Base-by-base conservation (phyloP, 2,329 filamentous ascomycete species). In the Tolypocladium ophioglossoides region DNA sequence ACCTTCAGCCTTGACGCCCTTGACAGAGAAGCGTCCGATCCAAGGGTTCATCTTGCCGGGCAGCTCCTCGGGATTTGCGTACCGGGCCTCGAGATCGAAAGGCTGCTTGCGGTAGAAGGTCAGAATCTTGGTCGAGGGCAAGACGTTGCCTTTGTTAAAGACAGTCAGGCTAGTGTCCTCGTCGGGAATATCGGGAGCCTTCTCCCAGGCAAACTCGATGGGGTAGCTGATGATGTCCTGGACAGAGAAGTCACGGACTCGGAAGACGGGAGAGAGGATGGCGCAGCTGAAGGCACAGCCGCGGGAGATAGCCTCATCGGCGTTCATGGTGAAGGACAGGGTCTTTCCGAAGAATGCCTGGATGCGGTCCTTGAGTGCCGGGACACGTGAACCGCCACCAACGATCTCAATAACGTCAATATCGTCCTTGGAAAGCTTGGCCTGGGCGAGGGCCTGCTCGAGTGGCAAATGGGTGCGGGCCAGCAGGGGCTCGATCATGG, bases 41-140 rank as follows among this genome's bases (percentile, higher is more conserved):
- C 92, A 97, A 50, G 94, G 89, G 70, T 90, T 89, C 58, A 86
- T 79, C 79, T 92, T 95, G 66, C 91, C 91, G 20, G 94, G 94
- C 10, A 99, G 84, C 53, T 80, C 74, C 48, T 95, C 90, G 22
- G 91, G 88, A 67, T 92, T 88, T 59, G 88, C 86, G 69, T 99
- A 99, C 64, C 88, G 86, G 57, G 94, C 94, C 78, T 99, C 94
- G 52, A 99, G 81, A 68, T 96, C 91, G 71, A 97, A 99, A 49
- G 91, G 82, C 74, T 97, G 90, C 79, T 97, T 97, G 64, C 94
- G 87, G 81, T 97, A 99, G 78, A 99, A 99, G 40, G 94, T 99
- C 53, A 99, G 84, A 62, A 99, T 97, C 82, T 99, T 99, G 61
- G 94, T 99, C 7, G 92, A 97, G 53, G 94, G 94, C 79, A 99